phyloP scores from a whole-genome alignment of 1,284 basidiomycete species.

The Butyriboletus appendiculatus region DNA sequence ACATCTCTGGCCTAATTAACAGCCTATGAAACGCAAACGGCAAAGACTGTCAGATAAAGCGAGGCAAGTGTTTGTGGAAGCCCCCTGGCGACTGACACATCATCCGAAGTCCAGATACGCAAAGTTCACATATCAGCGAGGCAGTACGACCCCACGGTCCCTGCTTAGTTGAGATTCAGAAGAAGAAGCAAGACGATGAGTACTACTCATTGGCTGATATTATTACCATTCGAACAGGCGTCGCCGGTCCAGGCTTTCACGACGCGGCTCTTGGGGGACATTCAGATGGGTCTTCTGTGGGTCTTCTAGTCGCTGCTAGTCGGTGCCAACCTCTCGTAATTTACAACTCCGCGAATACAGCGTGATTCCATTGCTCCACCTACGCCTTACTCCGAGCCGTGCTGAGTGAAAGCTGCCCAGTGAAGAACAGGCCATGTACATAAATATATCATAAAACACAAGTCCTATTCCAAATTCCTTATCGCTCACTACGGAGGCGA shows the following conservation, averaged over 20 bases:
- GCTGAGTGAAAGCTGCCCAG: not conserved
- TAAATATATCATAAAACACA: slow-evolving; percentile 16
- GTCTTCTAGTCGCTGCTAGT: not conserved
- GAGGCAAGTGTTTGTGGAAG: slow-evolving; percentile 19
- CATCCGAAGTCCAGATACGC: slow-evolving; percentile 16
- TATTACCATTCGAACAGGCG: slow-evolving; percentile 25
- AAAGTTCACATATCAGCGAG: slow-evolving; percentile 30
- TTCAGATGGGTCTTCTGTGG: not conserved
- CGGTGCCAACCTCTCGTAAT: not conserved
- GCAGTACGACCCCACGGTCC: slow-evolving; percentile 26
- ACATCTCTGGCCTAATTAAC: slow-evolving; percentile 33
- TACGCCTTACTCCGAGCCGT: slow-evolving; percentile 2
- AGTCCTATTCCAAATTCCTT: not conserved
- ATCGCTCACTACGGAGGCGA: slow-evolving; percentile 2
- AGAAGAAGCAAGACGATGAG: slow-evolving; percentile 10
- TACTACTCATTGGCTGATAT: slow-evolving; percentile 25
- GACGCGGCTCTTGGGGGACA: slow-evolving; percentile 13
- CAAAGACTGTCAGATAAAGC: slow-evolving; percentile 26
- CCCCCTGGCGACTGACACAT: slow-evolving; percentile 26
- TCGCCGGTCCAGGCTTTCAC: slow-evolving; percentile 10
- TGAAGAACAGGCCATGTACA: slow-evolving; percentile 11
- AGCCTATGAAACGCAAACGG: slow-evolving; percentile 33
- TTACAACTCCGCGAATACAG: slow-evolving; percentile 36
- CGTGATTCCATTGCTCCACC: slow-evolving; percentile 21
- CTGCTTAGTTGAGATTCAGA: slow-evolving; percentile 19